These are phyloP conservation scores for Lotus japonicus DNA, from an alignment of 306 rosid species.

Conservation along the genomic window DNA sequence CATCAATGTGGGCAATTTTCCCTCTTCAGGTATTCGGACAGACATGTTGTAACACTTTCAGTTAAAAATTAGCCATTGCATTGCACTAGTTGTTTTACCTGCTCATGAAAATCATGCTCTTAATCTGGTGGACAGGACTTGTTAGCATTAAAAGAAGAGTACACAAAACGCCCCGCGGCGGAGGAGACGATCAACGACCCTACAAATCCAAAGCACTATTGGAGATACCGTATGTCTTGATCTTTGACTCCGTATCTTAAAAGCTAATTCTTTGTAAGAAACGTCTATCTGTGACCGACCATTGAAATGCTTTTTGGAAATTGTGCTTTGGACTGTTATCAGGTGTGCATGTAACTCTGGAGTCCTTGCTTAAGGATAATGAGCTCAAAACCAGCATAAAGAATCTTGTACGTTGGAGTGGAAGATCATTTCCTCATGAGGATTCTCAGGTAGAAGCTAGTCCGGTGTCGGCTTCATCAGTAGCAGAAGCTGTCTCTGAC, in stretches of 20 bases:
- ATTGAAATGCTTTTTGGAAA: neutral
- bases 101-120: constrained; percentile 9
- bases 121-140: constrained; percentile 54
- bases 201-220: constrained; percentile 92
- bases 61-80: neutral
- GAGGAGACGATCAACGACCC: constrained; percentile 98
- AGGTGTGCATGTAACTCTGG: constrained; percentile 86
- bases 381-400: constrained; percentile 57
- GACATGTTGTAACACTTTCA: neutral
- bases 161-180: constrained; percentile 65
- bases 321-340: constrained; percentile 22
- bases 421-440: constrained; percentile 63
- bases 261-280: neutral
- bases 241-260: neutral
- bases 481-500: constrained; percentile 20
- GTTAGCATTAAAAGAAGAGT: constrained; percentile 78
- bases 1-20: constrained; percentile 99
- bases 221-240: constrained; percentile 83
- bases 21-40: constrained; percentile 85
- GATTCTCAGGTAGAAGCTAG: constrained; percentile 28
- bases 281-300: neutral
- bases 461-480: neutral
- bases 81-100: neutral
- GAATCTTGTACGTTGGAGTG: constrained; percentile 52
- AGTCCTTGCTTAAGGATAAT: constrained; percentile 60